Conservation (phyloP, 2,329 filamentous ascomycete genomes). For the Colletotrichum sp. region DNA sequence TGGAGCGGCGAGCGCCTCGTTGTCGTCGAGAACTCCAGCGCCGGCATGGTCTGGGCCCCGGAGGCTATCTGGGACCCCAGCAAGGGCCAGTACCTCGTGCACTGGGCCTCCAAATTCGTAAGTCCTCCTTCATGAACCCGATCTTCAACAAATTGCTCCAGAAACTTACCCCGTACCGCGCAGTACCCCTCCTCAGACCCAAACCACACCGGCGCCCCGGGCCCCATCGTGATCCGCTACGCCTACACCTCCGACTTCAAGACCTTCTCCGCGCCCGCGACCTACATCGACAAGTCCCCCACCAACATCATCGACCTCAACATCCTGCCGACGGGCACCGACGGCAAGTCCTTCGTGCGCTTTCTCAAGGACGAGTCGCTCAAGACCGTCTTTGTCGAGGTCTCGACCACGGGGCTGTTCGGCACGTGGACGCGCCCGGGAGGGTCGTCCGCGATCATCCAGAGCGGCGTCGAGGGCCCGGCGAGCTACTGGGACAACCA, state of each 20-base stretch:
- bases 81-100: conserved; percentile 44
- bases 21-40: conserved; percentile 54
- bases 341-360: conserved; percentile 48
- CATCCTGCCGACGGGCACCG: conserved; percentile 42
- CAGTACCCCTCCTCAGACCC: conserved; percentile 53
- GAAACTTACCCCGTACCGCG: neutral
- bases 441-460: conserved; percentile 45
- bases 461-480: conserved; percentile 47
- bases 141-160: neutral
- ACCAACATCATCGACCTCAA: conserved; percentile 58
- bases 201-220: conserved; percentile 50
- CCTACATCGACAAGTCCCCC: conserved; percentile 53
- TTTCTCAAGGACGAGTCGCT: conserved; percentile 61
- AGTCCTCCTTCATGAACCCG: conserved; percentile 11
- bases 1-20: conserved; percentile 55
- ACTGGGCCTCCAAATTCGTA: conserved; percentile 54
- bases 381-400: conserved; percentile 57
- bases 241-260: conserved; percentile 61
- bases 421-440: conserved; percentile 56
- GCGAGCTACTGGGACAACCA: conserved; percentile 49
- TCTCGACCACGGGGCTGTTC: conserved; percentile 52
- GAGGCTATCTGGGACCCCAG: conserved; percentile 11
- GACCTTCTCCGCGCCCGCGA: conserved; percentile 54
- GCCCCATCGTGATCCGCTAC: conserved; percentile 54
- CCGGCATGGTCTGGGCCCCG: conserved; percentile 65